Conservation (phyloP, 2,329 filamentous ascomycete species). For the Stagonosporopsis cucurbitacearum region DNA sequence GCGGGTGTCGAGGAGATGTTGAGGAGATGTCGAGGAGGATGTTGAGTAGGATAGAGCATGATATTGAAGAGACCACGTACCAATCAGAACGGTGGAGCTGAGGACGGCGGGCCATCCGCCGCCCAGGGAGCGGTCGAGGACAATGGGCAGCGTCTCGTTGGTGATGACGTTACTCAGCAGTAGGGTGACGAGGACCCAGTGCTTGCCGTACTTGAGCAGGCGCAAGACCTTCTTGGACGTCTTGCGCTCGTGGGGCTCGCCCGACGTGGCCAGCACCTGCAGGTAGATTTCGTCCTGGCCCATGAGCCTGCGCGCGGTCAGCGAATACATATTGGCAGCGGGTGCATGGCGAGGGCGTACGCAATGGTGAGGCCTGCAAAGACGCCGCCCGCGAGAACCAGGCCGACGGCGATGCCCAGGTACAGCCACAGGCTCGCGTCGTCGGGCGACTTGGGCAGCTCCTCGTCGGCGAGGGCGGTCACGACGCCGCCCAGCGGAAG, state of each 20-base stretch:
- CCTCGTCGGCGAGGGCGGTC: constrained; percentile 34
- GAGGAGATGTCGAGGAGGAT: too few species aligned
- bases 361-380: constrained; percentile 95
- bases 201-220: constrained; percentile 86
- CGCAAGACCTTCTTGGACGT: constrained; percentile 83
- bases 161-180: constrained; percentile 96
- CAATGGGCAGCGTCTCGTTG: constrained; percentile 90
- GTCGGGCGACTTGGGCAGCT: constrained; percentile 47
- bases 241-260: constrained; percentile 81
- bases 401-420: constrained; percentile 74
- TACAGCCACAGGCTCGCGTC: constrained; percentile 81
- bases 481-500: constrained; percentile 40
- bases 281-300: constrained; percentile 93
- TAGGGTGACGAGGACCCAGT: constrained; percentile 96
- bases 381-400: constrained; percentile 87
- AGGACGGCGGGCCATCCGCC: constrained; percentile 94
- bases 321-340: constrained; percentile 16
- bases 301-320: constrained; percentile 60
- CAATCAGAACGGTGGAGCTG: constrained; percentile 91
- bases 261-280: constrained; percentile 88
- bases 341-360: constrained; percentile 55
- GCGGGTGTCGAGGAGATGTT: too few species aligned
- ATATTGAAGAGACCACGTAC: too few species aligned
- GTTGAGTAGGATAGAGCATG: too few species aligned
- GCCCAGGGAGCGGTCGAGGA: constrained; percentile 90